Conservation (phyloP, 805 yeast species). For the Cyberlindnera euphorbiae region DNA sequence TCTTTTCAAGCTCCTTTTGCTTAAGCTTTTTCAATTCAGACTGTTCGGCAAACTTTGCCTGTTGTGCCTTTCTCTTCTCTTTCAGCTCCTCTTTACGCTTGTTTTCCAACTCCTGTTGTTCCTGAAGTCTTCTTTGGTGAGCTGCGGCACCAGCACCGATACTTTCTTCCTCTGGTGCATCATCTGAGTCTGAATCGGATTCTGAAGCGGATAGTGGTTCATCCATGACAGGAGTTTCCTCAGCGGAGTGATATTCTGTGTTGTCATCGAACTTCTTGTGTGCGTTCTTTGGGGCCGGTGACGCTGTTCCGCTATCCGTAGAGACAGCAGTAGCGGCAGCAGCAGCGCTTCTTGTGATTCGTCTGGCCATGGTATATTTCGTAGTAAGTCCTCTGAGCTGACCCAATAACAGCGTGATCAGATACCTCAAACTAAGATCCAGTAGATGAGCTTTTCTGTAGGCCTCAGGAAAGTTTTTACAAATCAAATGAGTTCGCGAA, state of each 20-base stretch:
- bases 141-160: conserved; percentile 22
- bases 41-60: conserved; percentile 21
- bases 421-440: no score
- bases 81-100: conserved; percentile 25
- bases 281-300: not conserved
- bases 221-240: no score
- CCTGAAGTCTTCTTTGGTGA: conserved; percentile 9
- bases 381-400: no score
- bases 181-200: conserved; percentile 28
- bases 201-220: no score
- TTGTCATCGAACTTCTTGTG: conserved; percentile 21
- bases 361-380: conserved; percentile 1
- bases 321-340: no score
- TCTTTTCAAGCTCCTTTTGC: conserved; percentile 17
- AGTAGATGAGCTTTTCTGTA: conserved; percentile 11
- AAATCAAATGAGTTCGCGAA: no score
- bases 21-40: conserved; percentile 21
- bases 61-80: conserved; percentile 25
- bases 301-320: no score
- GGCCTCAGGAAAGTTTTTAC: no score
- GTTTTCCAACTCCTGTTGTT: conserved; percentile 26
- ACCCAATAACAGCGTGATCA: no score
- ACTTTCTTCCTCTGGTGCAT: conserved; percentile 49
- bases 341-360: not conserved
- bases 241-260: conserved; percentile 17